Evolutionary conservation across 2,329 filamentous ascomycete genomes (phyloP).

Genomic region (Clonostachys byssicola): DNA sequence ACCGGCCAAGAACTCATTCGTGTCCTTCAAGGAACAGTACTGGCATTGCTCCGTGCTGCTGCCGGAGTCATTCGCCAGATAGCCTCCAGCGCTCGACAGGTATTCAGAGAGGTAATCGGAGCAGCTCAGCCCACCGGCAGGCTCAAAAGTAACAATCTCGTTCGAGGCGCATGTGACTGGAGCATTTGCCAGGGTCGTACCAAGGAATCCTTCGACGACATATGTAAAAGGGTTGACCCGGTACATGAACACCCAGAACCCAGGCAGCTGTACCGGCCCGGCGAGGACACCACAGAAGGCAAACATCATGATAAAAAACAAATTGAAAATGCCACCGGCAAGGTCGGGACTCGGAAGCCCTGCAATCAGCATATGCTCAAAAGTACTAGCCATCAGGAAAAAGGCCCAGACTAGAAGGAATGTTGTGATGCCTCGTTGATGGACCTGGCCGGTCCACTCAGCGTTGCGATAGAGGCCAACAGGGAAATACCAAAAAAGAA

Average conservation of each 20-base stretch:
- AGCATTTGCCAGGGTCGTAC: slow-evolving; percentile 58
- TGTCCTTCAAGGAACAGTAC: slow-evolving; percentile 62
- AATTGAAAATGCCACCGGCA: slow-evolving; percentile 59
- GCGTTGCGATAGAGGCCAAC: slow-evolving; percentile 60
- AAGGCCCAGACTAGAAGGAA: slow-evolving; percentile 61
- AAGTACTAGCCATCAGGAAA: slow-evolving; percentile 62
- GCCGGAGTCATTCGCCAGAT: background rate
- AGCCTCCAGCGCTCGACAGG: background rate
- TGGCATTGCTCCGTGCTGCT: slow-evolving; percentile 37
- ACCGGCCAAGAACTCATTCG: slow-evolving; percentile 52
- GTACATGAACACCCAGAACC: slow-evolving; percentile 78
- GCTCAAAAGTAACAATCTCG: slow-evolving; percentile 62
- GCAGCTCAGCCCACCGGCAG: slow-evolving; percentile 60
- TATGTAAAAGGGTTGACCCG: slow-evolving; percentile 73
- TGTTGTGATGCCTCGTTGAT: slow-evolving; percentile 52
- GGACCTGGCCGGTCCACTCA: slow-evolving; percentile 36
- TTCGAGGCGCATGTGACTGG: slow-evolving; percentile 47
- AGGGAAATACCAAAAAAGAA: slow-evolving; percentile 65
- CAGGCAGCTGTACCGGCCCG: slow-evolving; percentile 54
- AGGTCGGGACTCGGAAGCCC: slow-evolving; percentile 61
- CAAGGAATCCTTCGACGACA: slow-evolving; percentile 62
- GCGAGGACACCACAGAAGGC: slow-evolving; percentile 62
- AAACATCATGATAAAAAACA: slow-evolving; percentile 60
- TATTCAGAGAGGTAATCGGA: slow-evolving; percentile 46
- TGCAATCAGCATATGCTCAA: slow-evolving; percentile 60